These are phyloP conservation scores for Acacia confusa DNA, from an alignment of 306 rosid genomes.

Conservation along the genomic window DNA sequence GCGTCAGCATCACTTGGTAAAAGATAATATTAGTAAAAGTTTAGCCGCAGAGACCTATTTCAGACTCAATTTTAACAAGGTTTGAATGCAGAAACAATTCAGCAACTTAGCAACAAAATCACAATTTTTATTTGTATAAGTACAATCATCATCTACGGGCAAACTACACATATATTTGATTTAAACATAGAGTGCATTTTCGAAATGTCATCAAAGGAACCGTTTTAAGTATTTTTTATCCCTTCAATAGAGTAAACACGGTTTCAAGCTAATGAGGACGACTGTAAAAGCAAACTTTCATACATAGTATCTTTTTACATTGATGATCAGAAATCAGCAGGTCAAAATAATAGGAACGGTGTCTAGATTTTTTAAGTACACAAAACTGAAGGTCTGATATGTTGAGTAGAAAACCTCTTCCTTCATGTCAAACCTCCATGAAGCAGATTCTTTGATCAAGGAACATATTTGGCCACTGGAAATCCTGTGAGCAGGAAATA, in stretches of 20 bases:
- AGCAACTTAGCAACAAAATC: conserved; percentile 1
- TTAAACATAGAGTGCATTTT: conserved; percentile 7
- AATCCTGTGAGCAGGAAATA: conserved; percentile 54
- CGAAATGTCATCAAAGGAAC: conserved; percentile 1
- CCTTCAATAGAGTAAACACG: neutral
- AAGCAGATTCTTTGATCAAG: conserved; percentile 75
- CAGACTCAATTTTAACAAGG: neutral
- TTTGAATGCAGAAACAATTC: conserved; percentile 10
- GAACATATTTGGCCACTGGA: conserved; percentile 63
- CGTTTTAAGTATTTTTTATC: conserved; percentile 7
- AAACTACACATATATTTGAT: conserved; percentile 6
- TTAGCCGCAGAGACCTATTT: conserved; percentile 22
- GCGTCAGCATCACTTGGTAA: conserved; percentile 82
- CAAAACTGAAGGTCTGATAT: conserved; percentile 30
- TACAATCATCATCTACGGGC: conserved; percentile 9
- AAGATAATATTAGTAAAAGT: conserved; percentile 29
- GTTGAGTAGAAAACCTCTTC: conserved; percentile 73
- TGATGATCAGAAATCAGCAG: conserved; percentile 21
- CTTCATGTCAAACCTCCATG: conserved; percentile 87
- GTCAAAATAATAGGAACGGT: conserved; percentile 17
- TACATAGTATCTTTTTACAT: neutral
- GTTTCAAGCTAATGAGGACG: conserved; percentile 3
- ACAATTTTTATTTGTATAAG: conserved; percentile 1
- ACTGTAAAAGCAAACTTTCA: neutral
- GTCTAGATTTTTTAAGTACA: conserved; percentile 22